phyloP scores from a whole-genome alignment of 2,329 filamentous ascomycete genomes.

The Claviceps maximensis region DNA sequence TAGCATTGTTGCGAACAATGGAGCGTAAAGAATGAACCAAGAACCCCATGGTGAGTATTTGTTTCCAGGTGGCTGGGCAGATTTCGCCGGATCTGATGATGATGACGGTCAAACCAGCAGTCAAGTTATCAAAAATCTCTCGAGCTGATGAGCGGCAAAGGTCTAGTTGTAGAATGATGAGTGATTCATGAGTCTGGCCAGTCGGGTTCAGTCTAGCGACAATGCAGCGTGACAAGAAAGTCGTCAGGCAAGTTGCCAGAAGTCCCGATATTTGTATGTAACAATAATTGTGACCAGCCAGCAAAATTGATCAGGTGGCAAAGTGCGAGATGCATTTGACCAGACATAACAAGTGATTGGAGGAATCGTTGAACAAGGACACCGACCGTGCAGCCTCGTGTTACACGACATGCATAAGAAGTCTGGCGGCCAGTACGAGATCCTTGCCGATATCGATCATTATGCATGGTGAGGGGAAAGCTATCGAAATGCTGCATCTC shows the following conservation, averaged over 20 bases:
- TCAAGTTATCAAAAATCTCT: neutral
- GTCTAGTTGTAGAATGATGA: neutral
- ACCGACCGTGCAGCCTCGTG: neutral
- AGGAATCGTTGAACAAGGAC: neutral
- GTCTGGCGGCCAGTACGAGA: neutral
- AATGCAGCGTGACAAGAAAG: neutral
- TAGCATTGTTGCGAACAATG: conserved; percentile 57
- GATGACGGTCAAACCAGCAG: neutral
- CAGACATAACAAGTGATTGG: neutral
- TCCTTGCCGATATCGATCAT: neutral
- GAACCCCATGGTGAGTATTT: conserved; percentile 20
- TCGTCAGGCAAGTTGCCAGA: neutral
- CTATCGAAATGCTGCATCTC: too few relatives aligned
- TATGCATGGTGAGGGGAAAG: neutral
- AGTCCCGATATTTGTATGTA: neutral
- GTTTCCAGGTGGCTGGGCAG: neutral
- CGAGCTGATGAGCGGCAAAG: neutral
- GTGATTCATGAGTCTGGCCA: neutral
- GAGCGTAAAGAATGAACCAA: conserved; percentile 34
- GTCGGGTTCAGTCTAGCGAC: too few relatives aligned
- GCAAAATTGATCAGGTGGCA: neutral
- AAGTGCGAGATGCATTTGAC: neutral
- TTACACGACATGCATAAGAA: neutral
- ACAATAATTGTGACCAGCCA: too few relatives aligned
- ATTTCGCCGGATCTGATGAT: too few relatives aligned